Evolutionary conservation across 768 basidiomycete genomes (phyloP), one percentile per base, ranked within the genome.

Genomic region (Boletus huronensis): DNA sequence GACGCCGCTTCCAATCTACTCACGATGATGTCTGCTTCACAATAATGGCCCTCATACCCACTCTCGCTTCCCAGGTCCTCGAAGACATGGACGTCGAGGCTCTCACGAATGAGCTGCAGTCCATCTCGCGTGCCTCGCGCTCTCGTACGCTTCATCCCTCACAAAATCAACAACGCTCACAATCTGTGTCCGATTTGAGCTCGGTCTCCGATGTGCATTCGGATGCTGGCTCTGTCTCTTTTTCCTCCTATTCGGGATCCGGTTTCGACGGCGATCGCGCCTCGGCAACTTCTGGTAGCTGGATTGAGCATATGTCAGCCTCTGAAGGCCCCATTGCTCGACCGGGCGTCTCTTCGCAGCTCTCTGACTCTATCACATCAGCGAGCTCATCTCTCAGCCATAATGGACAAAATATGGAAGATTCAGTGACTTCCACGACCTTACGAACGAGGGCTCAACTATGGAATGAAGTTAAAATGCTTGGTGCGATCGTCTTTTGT

Each of bases 381-480:
- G 57, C 63, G 2, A 73, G 69, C 51, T 76, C 77, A 8, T 64
- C 71, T 35, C 52, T 69, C 19, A 75, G 74, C 39, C 59, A 2
- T 14, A 48, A 48, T 28, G 48, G 48, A 19, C n/a, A 61, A 1
- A 45, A 48, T 17, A 40, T 26, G 48, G 58, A 53, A 10, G 35
- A 35, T 13, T 58, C 61, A 1, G 42, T 39, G 7, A 36, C 44
- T 4, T 60, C 64, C 17, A 58, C 53, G 39, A 56, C 59, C 39
- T 72, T 73, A 25, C 76, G 80, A 57, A 84, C 81, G n/a, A 93
- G 87, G 67, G 82, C 80, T 1, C 87, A 95, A 63, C 75, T 98
- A 7, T 98, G 96, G 96, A 85, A 85, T 53, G 93, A 97, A 71
- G 81, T 97, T 35, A 98, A 97, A 69, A 81, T 93, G 35, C 60